Evolutionary conservation across 169 alveolate species (phyloP).

Genomic region (Eimeria praecox): DNA sequence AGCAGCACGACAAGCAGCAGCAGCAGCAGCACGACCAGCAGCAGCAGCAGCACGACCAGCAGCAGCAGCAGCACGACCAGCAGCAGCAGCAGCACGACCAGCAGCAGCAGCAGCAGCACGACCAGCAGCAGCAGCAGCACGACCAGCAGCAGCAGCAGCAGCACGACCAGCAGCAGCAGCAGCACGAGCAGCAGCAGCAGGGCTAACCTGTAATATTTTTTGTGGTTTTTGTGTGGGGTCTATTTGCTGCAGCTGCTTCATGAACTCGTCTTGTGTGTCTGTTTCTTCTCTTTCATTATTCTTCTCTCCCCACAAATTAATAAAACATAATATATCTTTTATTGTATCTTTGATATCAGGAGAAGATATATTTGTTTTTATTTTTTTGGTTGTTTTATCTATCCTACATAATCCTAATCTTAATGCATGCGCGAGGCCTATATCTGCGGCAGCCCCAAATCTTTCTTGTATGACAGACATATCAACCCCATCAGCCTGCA

Average conservation of each 20-base stretch:
- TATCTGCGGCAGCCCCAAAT: constrained; percentile 55
- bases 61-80: constrained; percentile 33
- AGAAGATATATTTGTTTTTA: neutral
- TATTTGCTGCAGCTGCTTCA: neutral
- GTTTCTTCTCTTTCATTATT: neutral
- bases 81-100: neutral
- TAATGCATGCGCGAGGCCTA: constrained; percentile 61
- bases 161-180: constrained; percentile 31
- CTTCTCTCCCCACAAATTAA: neutral
- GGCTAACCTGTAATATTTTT: neutral
- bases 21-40: constrained; percentile 46
- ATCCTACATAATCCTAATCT: constrained; percentile 42
- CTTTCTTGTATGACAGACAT: neutral
- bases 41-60: constrained; percentile 25
- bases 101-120: constrained; percentile 15
- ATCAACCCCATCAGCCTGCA: constrained; percentile 1
- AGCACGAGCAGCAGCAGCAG: neutral
- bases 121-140: constrained; percentile 37
- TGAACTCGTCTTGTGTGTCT: neutral
- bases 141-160: constrained; percentile 4
- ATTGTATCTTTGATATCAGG: neutral
- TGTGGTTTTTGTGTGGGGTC: neutral
- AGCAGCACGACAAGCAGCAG: neutral
- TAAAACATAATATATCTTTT: neutral
- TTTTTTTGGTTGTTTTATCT: constrained; percentile 66